Base-by-base conservation (phyloP, 1,139 yeast species). In the Hyphopichia pseudoburtonii region DNA sequence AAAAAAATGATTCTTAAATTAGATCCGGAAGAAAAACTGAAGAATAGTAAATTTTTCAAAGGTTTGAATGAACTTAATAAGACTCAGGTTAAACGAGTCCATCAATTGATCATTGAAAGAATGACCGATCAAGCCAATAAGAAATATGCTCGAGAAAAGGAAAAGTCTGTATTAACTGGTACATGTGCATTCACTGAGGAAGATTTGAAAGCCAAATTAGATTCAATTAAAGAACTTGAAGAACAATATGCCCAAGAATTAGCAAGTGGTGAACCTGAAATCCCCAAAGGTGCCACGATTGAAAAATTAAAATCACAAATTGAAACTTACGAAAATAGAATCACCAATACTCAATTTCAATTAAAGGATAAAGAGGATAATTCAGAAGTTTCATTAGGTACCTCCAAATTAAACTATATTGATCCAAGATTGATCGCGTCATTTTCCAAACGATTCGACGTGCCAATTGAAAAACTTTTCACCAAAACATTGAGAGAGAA, bases 361-460 rank as follows among this genome's bases (percentile, higher is more conserved):
- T 73, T 88, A 56, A 83, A 87, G 60, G 97, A 90, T 57, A 88
- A 86, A 60, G 96, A 90, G 58, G 97, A 88, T 56, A 90, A 90
- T 57, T 87, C 96, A 1, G 88, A 87, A 48, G 97, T 92, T 21
- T 90, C 97, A 0, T 71, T 90, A 50, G 90, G 96, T 32, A 90
- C 98, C 0, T 86, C 96, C 27, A 90, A 90, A 66, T 81, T 87
- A 76, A 90, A 90, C 61, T 90, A 90, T 70, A 90, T 90, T 44
- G 98, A 92, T 61, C 98, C 98, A 18, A 73, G 98, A 50, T 70
- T 92, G 50, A 82, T 95, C 0, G 97, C 87, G 33, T 82, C 87
- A 75, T 92, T 89, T 61, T 78, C 96, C 35, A 89, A 89, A 62
- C 86, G 82, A 62, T 88, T 70, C 56, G 73, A 79, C 40, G 97